phyloP scores from a whole-genome alignment of 305 asterid genomes.

The Coffea humblotiana region DNA sequence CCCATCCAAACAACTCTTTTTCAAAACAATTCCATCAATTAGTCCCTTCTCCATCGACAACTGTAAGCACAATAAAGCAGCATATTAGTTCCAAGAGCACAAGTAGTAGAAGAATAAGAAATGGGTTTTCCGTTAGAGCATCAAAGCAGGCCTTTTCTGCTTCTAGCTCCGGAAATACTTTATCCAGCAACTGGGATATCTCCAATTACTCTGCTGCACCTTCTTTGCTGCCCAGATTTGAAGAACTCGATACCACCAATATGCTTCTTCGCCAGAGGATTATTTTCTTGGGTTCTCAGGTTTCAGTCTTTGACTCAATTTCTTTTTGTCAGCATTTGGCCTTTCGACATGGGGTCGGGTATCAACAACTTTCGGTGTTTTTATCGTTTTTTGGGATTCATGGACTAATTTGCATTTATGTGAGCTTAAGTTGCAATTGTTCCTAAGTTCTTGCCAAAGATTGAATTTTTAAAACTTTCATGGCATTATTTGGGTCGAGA shows the following conservation, averaged over 20 bases:
- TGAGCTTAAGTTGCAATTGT: neutral
- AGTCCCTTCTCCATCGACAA: conserved; percentile 19
- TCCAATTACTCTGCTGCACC: conserved; percentile 62
- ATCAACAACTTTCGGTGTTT: neutral
- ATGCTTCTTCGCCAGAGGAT: conserved; percentile 98
- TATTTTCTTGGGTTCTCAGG: conserved; percentile 85
- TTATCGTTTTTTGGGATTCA: neutral
- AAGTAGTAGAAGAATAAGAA: conserved; percentile 26
- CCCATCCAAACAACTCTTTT: conserved; percentile 20
- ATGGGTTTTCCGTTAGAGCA: conserved; percentile 42
- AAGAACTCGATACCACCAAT: conserved; percentile 92
- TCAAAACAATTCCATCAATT: conserved; percentile 31
- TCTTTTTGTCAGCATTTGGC: neutral
- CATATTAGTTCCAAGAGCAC: conserved; percentile 17
- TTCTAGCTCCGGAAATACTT: conserved; percentile 9
- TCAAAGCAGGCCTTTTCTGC: conserved; percentile 31
- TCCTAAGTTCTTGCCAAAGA: neutral
- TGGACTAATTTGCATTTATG: conserved; percentile 1
- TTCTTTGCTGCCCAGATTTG: conserved; percentile 85
- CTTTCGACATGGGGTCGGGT: conserved; percentile 17
- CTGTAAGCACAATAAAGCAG: conserved; percentile 12
- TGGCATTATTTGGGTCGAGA: neutral
- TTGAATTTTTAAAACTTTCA: neutral
- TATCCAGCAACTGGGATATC: conserved; percentile 64
- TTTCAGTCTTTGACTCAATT: conserved; percentile 14